Base-by-base conservation (phyloP, 805 yeast species). In the Saccharomycopsis fermentans region DNA sequence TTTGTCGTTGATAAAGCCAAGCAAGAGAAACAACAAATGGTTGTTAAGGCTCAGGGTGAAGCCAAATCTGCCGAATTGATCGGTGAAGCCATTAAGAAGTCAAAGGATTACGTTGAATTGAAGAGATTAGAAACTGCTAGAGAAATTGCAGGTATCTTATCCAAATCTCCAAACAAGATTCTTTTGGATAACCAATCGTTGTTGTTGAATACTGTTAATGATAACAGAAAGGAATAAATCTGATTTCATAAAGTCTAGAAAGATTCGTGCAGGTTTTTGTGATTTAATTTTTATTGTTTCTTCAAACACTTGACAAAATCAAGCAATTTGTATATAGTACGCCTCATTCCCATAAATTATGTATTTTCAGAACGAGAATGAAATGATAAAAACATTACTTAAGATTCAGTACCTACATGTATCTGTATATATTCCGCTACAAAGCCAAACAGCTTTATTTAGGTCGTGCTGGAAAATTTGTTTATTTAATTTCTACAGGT, bases 1-100 rank as follows among this genome's bases (percentile, higher is more conserved):
- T 94, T 91, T 66, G 78, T 94, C 50, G 99, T 94, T 56, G 99
- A 94, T 72, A 89, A 90, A 71, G 99, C 99, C 8, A 83, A 88
- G 66, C 99, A 94, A 74, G 98, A 94, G 75, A 94, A 94, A 72
- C 98, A 94, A 74, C 96, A 95, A 70, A 79, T 90, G 77, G 96
- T 94, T 63, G 97, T 94, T 59, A 90, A 87, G 73, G 98, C 99
- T 12, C 88, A 90, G 72, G 99, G 99, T 82, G 99, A 94, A 75
- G 99, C 99, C 64, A 84, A 89, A 70, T 87, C 97, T 57, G 99
- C 99, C 36, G 96, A 91, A 73, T 84, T 94, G 76, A 90, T 94
- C 75, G 99, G 99, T 82, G 99, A 94, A 64, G 98, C 99, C 57
- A 92, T 94, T 73, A 94, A 92, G 78, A 94, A 92, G 74, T 87